Conservation (phyloP, 129 eudicot species). For the Daucus carota region DNA sequence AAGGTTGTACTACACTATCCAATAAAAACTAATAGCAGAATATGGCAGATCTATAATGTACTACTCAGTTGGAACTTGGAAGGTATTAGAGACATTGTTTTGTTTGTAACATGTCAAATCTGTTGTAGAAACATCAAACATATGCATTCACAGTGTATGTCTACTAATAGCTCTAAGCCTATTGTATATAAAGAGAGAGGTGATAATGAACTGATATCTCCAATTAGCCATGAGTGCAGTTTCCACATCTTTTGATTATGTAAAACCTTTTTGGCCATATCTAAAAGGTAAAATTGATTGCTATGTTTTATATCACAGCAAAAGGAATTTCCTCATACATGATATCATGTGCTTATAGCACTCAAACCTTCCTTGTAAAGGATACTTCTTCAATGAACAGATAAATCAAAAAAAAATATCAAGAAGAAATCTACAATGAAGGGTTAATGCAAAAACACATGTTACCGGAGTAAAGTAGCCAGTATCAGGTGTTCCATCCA, state of each 20-base stretch:
- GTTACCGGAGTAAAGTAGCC: slow-evolving; percentile 72
- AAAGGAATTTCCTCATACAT: background rate
- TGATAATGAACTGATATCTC: background rate
- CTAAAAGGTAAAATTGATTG: background rate
- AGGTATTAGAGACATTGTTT: background rate
- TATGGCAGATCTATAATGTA: background rate
- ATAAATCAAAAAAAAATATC: background rate
- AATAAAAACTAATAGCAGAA: background rate
- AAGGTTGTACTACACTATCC: background rate
- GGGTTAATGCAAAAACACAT: background rate
- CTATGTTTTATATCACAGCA: background rate
- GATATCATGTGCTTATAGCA: background rate
- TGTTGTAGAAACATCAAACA: background rate
- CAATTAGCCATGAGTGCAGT: background rate
- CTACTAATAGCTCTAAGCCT: no score
- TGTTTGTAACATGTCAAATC: background rate
- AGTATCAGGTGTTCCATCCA: slow-evolving; percentile 91
- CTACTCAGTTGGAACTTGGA: background rate
- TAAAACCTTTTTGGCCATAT: background rate
- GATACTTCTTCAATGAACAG: background rate
- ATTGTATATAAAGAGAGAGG: no score
- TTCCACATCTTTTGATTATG: background rate
- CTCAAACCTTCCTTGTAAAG: background rate
- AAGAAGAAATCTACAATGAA: background rate
- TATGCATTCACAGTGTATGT: background rate